A percentile compares a stretch with the other conserved stretches of the same genome.
Evolutionary conservation across 495 filamentous ascomycete genomes (phyloP).

Genomic region (Penicillium cataractarum): DNA sequence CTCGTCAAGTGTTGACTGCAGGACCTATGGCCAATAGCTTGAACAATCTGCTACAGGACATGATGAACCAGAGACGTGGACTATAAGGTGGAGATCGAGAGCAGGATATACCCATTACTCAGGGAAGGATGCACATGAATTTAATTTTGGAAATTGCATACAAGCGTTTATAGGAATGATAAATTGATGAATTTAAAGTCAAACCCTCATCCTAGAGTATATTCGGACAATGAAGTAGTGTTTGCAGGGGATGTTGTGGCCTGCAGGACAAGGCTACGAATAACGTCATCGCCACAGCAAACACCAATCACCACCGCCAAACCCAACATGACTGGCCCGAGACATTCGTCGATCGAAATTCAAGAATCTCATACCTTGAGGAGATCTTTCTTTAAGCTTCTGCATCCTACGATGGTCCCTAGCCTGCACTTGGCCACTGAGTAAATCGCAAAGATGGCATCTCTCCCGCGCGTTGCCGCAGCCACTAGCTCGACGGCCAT

Average conservation of each 20-base stretch:
- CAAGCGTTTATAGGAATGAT: neutral
- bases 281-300: conserved; percentile 16
- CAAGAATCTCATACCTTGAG: neutral
- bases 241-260: conserved; percentile 1
- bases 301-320: conserved; percentile 17
- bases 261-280: neutral
- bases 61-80: conserved; percentile 34
- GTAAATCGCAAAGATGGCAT: conserved; percentile 30
- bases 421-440: neutral
- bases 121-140: neutral
- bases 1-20: conserved; percentile 33
- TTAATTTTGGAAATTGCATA: neutral
- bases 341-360: conserved; percentile 2
- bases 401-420: neutral
- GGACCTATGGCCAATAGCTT: conserved; percentile 35
- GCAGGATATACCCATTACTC: neutral
- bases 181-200: neutral
- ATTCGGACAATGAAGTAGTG: neutral
- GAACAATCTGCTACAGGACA: conserved; percentile 36
- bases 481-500: conserved; percentile 63
- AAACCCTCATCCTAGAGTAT: neutral
- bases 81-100: neutral
- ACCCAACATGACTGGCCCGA: conserved; percentile 11
- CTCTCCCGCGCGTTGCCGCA: conserved; percentile 28
- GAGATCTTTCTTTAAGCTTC: neutral